Conservation (phyloP, 257 asterid species). For the Datura wrightii region DNA sequence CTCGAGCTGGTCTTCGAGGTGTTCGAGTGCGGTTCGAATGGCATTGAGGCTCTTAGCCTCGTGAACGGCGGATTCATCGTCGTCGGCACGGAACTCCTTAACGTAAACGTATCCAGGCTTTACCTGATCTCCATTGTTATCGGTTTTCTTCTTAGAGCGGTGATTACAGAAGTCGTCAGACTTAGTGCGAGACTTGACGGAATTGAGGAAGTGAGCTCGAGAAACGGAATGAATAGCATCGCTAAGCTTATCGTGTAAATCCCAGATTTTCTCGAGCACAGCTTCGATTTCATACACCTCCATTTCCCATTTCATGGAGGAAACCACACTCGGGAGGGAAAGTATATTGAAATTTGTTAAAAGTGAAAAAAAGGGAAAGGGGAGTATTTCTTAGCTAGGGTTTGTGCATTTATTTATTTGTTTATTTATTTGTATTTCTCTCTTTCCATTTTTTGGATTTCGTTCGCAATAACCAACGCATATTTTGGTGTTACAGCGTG, state of each 20-base stretch:
- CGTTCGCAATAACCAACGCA: conserved; percentile 37
- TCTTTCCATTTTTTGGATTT: neutral
- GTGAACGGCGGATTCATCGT: conserved; percentile 69
- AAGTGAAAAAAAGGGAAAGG: neutral
- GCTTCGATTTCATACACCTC: conserved; percentile 83
- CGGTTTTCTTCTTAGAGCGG: conserved; percentile 47
- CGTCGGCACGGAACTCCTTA: conserved; percentile 70
- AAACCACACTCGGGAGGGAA: conserved; percentile 31
- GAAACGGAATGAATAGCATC: conserved; percentile 93
- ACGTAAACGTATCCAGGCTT: conserved; percentile 72
- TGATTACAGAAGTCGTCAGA: conserved; percentile 49
- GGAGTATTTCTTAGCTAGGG: neutral
- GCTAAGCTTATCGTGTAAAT: conserved; percentile 95
- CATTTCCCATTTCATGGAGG: conserved; percentile 85
- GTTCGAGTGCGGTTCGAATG: conserved; percentile 89
- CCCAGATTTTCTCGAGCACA: conserved; percentile 89
- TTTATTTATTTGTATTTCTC: neutral
- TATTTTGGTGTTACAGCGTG: conserved; percentile 33
- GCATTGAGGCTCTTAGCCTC: conserved; percentile 91
- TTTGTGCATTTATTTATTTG: neutral
- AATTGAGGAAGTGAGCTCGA: conserved; percentile 77
- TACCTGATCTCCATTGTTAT: conserved; percentile 20
- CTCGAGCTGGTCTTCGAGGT: conserved; percentile 96
- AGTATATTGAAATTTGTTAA: conserved; percentile 18
- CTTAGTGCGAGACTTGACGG: conserved; percentile 61